Evolutionary conservation across 2,329 filamentous ascomycete species (phyloP).

Genomic region (Diaporthe aspalathi): DNA sequence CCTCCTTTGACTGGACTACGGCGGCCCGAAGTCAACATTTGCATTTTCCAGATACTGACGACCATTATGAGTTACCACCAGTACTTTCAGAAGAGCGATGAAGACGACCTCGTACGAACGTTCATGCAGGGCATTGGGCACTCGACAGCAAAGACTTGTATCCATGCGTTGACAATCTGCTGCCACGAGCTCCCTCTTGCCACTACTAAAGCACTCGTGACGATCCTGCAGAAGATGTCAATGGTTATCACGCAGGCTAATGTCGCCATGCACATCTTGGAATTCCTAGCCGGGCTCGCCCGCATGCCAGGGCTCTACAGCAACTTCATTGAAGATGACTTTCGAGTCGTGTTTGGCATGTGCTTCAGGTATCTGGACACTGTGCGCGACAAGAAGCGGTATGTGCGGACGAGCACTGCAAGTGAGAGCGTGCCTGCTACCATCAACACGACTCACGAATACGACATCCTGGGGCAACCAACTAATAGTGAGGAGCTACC

Average conservation of each 20-base stretch:
- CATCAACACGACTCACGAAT: conserved; percentile 41
- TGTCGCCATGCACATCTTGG: conserved; percentile 92
- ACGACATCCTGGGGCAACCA: conserved; percentile 47
- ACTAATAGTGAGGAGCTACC: conserved; percentile 77
- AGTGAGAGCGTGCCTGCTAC: conserved; percentile 55
- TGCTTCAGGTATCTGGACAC: conserved; percentile 95
- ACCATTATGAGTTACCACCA: conserved; percentile 92
- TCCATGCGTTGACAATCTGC: conserved; percentile 93
- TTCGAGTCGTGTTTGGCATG: conserved; percentile 93
- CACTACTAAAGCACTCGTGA: conserved; percentile 85
- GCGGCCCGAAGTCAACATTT: conserved; percentile 88
- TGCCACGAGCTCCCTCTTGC: conserved; percentile 93
- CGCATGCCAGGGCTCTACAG: conserved; percentile 86
- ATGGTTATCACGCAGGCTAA: conserved; percentile 94
- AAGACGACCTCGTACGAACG: conserved; percentile 88
- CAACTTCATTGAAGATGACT: conserved; percentile 92
- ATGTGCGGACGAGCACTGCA: conserved; percentile 57
- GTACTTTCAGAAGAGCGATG: conserved; percentile 83
- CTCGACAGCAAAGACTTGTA: conserved; percentile 89
- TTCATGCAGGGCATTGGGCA: conserved; percentile 92
- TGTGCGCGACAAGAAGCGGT: conserved; percentile 74
- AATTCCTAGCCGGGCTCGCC: conserved; percentile 91
- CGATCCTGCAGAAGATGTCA: conserved; percentile 91
- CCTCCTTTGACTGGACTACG: conserved; percentile 82
- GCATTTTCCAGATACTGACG: conserved; percentile 86